Evolutionary conservation across 2,329 filamentous ascomycete genomes (phyloP).

Genomic region (Fusarium torreyae): DNA sequence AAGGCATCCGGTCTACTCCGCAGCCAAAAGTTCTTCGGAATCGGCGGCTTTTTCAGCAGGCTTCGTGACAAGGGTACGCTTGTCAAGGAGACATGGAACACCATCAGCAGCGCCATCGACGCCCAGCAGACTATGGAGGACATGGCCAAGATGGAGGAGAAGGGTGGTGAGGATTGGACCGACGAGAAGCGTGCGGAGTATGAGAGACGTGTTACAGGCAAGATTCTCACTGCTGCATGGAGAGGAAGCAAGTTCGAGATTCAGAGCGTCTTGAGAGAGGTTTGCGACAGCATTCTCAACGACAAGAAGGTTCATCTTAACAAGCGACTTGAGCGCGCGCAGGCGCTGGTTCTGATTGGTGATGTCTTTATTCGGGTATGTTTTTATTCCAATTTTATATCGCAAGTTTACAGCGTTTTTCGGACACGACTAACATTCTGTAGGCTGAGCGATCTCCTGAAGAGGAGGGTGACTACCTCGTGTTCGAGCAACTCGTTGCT

Average conservation of each 20-base stretch:
- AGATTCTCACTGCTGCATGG: conserved; percentile 98
- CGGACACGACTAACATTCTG: conserved; percentile 12
- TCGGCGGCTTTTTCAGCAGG: conserved; percentile 93
- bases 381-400: not conserved
- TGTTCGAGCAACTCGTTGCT: conserved; percentile 97
- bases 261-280: conserved; percentile 93
- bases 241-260: conserved; percentile 98
- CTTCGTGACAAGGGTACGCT: conserved; percentile 97
- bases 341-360: conserved; percentile 89
- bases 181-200: conserved; percentile 97
- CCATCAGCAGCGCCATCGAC: conserved; percentile 95
- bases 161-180: conserved; percentile 96
- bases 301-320: conserved; percentile 82
- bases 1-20: conserved; percentile 92
- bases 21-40: conserved; percentile 96
- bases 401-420: not conserved
- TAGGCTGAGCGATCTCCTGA: conserved; percentile 91
- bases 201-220: conserved; percentile 94
- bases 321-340: conserved; percentile 91
- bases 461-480: conserved; percentile 98
- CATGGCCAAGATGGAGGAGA: conserved; percentile 96
- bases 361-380: conserved; percentile 90
- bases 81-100: conserved; percentile 99
- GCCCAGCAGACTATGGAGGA: conserved; percentile 99
- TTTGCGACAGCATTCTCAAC: conserved; percentile 90